Conservation (phyloP, 176 grass and related monocot genomes). For the Alopecurus myosuroides region DNA sequence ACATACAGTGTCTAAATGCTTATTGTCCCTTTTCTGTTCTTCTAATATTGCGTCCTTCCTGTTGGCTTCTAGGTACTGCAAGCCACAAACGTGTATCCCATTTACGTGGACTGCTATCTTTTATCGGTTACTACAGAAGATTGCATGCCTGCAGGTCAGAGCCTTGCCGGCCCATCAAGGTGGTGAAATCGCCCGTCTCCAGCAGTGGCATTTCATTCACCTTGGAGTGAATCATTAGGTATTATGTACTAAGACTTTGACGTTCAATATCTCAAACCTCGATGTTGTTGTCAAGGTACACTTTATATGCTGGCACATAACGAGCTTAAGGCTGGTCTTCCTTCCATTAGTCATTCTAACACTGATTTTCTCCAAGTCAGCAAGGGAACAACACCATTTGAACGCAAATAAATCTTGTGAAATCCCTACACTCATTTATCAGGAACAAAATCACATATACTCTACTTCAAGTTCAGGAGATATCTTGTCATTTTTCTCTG, state of each 20-base stretch:
- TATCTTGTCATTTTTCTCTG: neutral
- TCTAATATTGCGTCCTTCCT: neutral
- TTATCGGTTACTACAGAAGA: neutral
- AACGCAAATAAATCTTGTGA: neutral
- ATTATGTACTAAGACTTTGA: constrained; percentile 52
- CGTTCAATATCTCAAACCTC: constrained; percentile 46
- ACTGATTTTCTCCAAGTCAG: constrained; percentile 37
- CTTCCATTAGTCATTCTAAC: constrained; percentile 11
- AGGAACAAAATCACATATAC: neutral
- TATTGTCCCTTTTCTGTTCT: neutral
- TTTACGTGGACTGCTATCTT: neutral
- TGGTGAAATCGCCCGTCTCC: constrained; percentile 68
- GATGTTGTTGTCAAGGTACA: constrained; percentile 42
- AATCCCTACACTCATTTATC: neutral
- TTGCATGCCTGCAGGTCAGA: constrained; percentile 33
- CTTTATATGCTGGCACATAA: neutral
- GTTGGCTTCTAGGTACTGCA: neutral
- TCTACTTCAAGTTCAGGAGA: constrained; percentile 16
- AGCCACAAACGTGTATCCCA: neutral
- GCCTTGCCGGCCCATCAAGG: too few relatives aligned
- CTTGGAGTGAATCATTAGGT: constrained; percentile 60
- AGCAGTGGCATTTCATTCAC: constrained; percentile 65
- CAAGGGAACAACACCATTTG: constrained; percentile 41
- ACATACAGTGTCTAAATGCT: neutral
- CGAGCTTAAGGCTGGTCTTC: neutral